A percentile compares a stretch with the other conserved stretches of the same genome.
These are phyloP conservation scores for Heliamphora exappendiculata DNA, from an alignment of 148 eudicot species.

Conservation along the genomic window DNA sequence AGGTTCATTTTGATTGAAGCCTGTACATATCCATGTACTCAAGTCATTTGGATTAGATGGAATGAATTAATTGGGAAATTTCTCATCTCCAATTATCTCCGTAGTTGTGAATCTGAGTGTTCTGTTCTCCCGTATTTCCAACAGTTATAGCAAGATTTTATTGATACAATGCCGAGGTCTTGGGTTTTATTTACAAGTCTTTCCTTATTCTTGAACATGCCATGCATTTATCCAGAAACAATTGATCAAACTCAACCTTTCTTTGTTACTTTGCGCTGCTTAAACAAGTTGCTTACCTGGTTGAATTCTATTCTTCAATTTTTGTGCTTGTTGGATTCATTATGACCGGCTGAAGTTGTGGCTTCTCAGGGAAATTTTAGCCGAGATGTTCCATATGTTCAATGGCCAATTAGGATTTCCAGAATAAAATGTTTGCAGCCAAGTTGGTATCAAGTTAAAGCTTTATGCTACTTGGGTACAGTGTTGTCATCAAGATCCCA, in stretches of 20 bases:
- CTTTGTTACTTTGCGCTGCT: not conserved
- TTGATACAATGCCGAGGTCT: not conserved
- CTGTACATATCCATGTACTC: too few species aligned
- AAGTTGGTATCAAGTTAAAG: not conserved
- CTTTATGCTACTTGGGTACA: constrained; percentile 4
- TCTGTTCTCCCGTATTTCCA: too few species aligned
- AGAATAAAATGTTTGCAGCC: constrained; percentile 3
- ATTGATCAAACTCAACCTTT: not conserved
- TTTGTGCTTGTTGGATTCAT: not conserved
- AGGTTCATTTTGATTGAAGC: too few species aligned
- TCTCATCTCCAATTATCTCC: too few species aligned
- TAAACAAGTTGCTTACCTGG: not conserved
- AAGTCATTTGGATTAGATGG: too few species aligned
- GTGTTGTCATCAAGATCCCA: constrained; percentile 11
- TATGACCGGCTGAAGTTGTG: not conserved
- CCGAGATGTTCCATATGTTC: constrained; percentile 8
- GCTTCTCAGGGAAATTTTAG: constrained; percentile 10
- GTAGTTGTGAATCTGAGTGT: too few species aligned
- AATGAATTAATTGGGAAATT: too few species aligned
- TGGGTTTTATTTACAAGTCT: not conserved
- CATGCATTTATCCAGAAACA: not conserved
- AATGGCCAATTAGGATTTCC: constrained; percentile 8
- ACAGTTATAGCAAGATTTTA: not conserved
- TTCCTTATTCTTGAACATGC: not conserved
- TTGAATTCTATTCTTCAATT: not conserved